Percentiles rank a stretch among this genome's conserved stretches.
phyloP scores from a whole-genome alignment of 2,329 filamentous ascomycete genomes.

The Fusarium pilosicola region DNA sequence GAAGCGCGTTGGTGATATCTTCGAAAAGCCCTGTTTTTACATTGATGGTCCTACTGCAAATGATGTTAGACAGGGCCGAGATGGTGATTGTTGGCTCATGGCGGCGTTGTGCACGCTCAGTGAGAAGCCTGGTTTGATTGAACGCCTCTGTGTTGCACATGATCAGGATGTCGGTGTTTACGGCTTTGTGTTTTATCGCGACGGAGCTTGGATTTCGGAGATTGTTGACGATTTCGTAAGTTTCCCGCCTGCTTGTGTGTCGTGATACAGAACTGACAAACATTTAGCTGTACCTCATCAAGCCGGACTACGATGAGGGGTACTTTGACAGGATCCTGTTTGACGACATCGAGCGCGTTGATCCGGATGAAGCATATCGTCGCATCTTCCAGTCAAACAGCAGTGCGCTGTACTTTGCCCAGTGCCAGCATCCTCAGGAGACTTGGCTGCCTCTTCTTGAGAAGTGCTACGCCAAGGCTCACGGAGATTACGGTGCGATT shows the following conservation, averaged over 20 bases:
- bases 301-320: conserved; percentile 70
- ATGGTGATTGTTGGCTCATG: conserved; percentile 89
- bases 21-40: conserved; percentile 80
- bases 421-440: conserved; percentile 78
- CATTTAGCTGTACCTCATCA: conserved; percentile 61
- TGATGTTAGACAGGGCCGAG: conserved; percentile 80
- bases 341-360: conserved; percentile 58
- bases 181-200: conserved; percentile 85
- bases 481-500: conserved; percentile 81
- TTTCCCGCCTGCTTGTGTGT: neutral
- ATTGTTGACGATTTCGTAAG: conserved; percentile 65
- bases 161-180: conserved; percentile 82
- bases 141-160: conserved; percentile 76
- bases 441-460: conserved; percentile 84
- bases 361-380: conserved; percentile 69
- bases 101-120: conserved; percentile 81
- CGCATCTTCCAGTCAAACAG: conserved; percentile 79
- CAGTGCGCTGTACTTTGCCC: conserved; percentile 78
- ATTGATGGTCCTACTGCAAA: conserved; percentile 80
- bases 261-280: neutral
- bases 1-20: conserved; percentile 79
- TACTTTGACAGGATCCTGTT: conserved; percentile 58
- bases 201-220: conserved; percentile 76
- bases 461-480: conserved; percentile 83
- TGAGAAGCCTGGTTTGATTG: conserved; percentile 77